A percentile compares a stretch with the other conserved stretches of the same genome.
Evolutionary conservation across 805 yeast species (phyloP).

Genomic region (Saturnispora mendoncae): DNA sequence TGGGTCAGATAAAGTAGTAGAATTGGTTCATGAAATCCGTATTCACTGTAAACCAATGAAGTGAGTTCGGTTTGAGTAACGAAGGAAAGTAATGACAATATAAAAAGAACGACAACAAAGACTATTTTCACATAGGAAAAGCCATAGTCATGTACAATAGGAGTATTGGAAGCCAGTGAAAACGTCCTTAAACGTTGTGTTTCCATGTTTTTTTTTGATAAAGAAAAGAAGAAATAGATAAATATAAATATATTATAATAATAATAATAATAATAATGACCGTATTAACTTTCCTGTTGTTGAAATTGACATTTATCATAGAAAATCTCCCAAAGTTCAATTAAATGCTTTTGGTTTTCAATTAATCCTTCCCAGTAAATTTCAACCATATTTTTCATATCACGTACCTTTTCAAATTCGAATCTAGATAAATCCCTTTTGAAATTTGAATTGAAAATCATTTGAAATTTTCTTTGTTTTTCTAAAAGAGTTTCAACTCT

Average conservation of each 20-base stretch:
- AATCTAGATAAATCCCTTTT: slow-evolving; percentile 59
- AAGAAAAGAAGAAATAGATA: too few relatives aligned
- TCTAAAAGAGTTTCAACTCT: slow-evolving; percentile 45
- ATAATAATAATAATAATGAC: neutral
- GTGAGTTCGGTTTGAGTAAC: slow-evolving; percentile 78
- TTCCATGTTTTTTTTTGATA: too few relatives aligned
- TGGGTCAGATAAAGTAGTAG: slow-evolving; percentile 62
- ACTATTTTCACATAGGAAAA: slow-evolving; percentile 31
- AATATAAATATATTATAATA: too few relatives aligned
- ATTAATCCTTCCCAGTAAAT: slow-evolving; percentile 83
- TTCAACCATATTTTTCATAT: slow-evolving; percentile 83
- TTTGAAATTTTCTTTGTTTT: slow-evolving; percentile 50
- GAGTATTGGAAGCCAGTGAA: too few relatives aligned
- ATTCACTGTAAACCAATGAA: slow-evolving; percentile 48
- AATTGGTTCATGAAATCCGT: slow-evolving; percentile 60
- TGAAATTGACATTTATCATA: slow-evolving; percentile 42
- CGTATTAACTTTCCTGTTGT: neutral
- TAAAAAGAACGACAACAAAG: slow-evolving; percentile 39
- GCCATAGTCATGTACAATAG: slow-evolving; percentile 16
- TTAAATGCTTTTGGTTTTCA: slow-evolving; percentile 87
- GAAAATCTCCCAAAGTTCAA: slow-evolving; percentile 83
- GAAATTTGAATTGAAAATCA: slow-evolving; percentile 55
- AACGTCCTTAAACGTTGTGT: too few relatives aligned
- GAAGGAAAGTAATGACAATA: slow-evolving; percentile 48
- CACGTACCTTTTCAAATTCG: slow-evolving; percentile 68